Conservation (phyloP, 352 stramenopile species). For the Globisporangium iwayamae region DNA sequence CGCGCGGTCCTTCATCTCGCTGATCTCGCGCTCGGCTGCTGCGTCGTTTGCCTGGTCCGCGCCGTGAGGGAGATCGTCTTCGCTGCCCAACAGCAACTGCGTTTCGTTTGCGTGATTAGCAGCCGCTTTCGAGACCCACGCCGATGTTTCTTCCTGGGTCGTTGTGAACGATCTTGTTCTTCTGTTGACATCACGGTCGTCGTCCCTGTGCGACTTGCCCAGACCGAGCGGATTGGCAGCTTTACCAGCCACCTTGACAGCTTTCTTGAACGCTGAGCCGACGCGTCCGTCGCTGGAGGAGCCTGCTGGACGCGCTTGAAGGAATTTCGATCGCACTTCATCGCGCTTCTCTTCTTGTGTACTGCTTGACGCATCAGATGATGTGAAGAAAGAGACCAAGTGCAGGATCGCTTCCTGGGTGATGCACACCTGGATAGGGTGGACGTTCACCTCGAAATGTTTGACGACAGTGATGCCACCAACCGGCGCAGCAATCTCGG, state of each 20-base stretch:
- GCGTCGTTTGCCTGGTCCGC: not conserved
- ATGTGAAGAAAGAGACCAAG: conserved; percentile 54
- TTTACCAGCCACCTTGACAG: conserved; percentile 59
- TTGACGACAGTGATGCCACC: conserved; percentile 59
- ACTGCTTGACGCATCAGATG: conserved; percentile 19
- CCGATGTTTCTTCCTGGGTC: conserved; percentile 38
- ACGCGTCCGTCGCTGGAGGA: conserved; percentile 33
- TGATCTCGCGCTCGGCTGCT: conserved; percentile 20
- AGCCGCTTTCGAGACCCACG: conserved; percentile 34
- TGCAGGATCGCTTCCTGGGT: conserved; percentile 78
- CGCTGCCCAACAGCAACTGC: conserved; percentile 17
- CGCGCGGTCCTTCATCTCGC: conserved; percentile 37
- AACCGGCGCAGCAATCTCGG: conserved; percentile 64
- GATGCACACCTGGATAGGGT: conserved; percentile 82
- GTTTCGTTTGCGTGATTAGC: conserved; percentile 24
- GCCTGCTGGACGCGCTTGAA: conserved; percentile 26
- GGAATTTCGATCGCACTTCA: conserved; percentile 64
- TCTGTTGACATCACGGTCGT: not conserved
- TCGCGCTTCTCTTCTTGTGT: conserved; percentile 50
- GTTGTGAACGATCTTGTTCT: conserved; percentile 13
- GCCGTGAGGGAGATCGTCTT: not conserved
- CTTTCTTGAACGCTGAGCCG: conserved; percentile 52
- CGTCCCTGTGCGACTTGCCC: conserved; percentile 25
- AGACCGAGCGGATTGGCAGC: conserved; percentile 49
- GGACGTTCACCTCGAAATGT: conserved; percentile 84